Base-by-base conservation (phyloP, 1,284 basidiomycete species). In the Cryptococcus hybrid region DNA sequence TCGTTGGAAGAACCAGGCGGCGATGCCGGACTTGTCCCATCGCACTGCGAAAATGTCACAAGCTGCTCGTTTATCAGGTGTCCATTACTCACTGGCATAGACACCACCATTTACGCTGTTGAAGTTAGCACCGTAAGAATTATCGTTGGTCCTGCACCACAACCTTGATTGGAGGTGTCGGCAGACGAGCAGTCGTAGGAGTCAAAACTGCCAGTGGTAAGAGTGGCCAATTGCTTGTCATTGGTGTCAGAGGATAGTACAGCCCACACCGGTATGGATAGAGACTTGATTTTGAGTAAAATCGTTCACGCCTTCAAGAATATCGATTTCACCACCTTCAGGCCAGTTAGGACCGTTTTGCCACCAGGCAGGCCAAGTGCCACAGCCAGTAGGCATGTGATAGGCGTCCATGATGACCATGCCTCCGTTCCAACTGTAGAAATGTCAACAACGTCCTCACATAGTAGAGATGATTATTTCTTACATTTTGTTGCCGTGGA, bases 381-480 rank as follows among this genome's bases (percentile, higher is more conserved):
- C 91, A 75, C 91, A 94, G 6, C 92, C 92, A 1, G 86, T 87
- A 1, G 91, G 91, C 87, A 93, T 92, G 76, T 93, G 91, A n/a
- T 86, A 81, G 12, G 89, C 83, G 73, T 93, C 90, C 81, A 92
- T 82, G 57, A 92, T 81, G 59, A 92, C 81, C 44, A 92, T 80
- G 13, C 85, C 89, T 47, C 73, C 82, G 39, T 76, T 86, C 71
- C 84, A 89, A 1, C 79, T 78, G 59, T 79, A 74, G 8, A 52
- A 18, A 45, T 3, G 49, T 55, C 52, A 57, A 40, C 43, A 57
- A 58, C 38, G 58, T 54, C 12, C 54, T 59, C 42, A 45, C 13
- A 18, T 6, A 24, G 8, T 12, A 13, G 47, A 18, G 47, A 15
- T 7, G 18, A n/a, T 36, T 11, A 15, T 15, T 35, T 58, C 64